Base-by-base conservation (phyloP, 257 asterid species). In the Haberlea rhodopensis region DNA sequence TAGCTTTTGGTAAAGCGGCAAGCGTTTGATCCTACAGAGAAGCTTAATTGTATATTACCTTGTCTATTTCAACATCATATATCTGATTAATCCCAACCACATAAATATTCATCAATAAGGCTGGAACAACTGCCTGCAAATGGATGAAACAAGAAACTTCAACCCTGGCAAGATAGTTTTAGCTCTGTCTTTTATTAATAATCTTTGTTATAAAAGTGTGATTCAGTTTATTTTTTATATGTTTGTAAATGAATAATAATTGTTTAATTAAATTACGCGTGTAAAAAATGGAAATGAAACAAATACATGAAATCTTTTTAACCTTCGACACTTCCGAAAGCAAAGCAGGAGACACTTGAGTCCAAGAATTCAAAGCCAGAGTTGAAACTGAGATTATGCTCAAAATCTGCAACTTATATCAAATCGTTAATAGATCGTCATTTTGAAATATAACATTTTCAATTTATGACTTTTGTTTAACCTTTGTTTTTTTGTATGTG, bases 41-140 rank as follows among this genome's bases (percentile, higher is more conserved):
- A n/a, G n/a, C n/a, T n/a, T n/a, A n/a, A n/a, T n/a, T n/a, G n/a
- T n/a, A n/a, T n/a, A n/a, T n/a, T n/a, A n/a, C 63, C 63, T 57
- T 57, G 48, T 57, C 63, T 57, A 57, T 57, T 57, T 57, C 63
- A 57, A 57, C 63, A 58, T 58, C 63, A 22, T 58, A 58, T 24
- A 58, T 6, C 20, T 58, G 63, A 58, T 58, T 58, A 15, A 58
- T 18, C 5, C 63, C 63, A 18, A 26, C 43, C 43, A 58, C 43
- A 29, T 58, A 58, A 58, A 58, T 28, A 18, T 58, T 24, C 63
- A 58, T 58, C 18, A 58, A 18, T 5, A 58, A 24, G 34, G 29
- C 31, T 7, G 34, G 49, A 3, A 18, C 20, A 22, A 58, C 31
- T 16, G 15, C 63, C 63, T 58, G 56, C 11, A 51, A 51, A 4